phyloP scores from a whole-genome alignment of 2,329 filamentous ascomycete genomes.

The Ploettnerulaceae sp. region DNA sequence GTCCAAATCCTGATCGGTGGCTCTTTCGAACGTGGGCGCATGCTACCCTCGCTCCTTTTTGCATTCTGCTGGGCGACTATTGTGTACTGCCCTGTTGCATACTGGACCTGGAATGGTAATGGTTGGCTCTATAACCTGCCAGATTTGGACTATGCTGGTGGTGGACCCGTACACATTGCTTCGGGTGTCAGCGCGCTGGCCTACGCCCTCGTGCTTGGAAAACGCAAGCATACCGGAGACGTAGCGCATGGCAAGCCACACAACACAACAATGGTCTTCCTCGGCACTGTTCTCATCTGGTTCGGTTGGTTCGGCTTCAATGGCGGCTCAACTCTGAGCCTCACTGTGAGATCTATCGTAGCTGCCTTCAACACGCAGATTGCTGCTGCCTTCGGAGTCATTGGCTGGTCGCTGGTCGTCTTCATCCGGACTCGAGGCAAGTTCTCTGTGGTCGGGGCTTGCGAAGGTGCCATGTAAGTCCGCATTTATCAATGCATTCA shows the following conservation, averaged over 20 bases:
- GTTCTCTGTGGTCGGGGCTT: conserved; percentile 56
- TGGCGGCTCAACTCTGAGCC: conserved; percentile 87
- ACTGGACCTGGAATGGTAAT: conserved; percentile 92
- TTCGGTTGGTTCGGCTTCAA: conserved; percentile 99
- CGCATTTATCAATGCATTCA: not conserved
- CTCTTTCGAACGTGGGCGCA: conserved; percentile 85
- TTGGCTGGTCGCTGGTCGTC: conserved; percentile 93
- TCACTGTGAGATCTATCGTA: conserved; percentile 89
- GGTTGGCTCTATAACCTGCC: conserved; percentile 89
- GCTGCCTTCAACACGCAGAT: conserved; percentile 94
- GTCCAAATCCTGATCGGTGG: conserved; percentile 86
- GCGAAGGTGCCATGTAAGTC: conserved; percentile 45
- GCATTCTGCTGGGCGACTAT: conserved; percentile 93
- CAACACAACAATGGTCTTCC: conserved; percentile 94
- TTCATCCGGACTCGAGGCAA: conserved; percentile 65
- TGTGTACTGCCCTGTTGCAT: conserved; percentile 92
- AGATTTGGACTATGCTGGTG: conserved; percentile 87
- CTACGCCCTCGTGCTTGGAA: conserved; percentile 91
- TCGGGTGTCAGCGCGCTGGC: conserved; percentile 89
- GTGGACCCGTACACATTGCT: conserved; percentile 91
- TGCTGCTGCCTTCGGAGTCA: conserved; percentile 76
- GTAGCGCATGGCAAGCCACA: conserved; percentile 98
- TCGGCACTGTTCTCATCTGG: conserved; percentile 93
- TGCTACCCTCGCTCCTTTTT: conserved; percentile 92
- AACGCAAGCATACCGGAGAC: conserved; percentile 98